A percentile compares a stretch with the other conserved stretches of the same genome.
These are phyloP conservation scores for Fusarium verticillioides DNA, from an alignment of 2,329 filamentous ascomycete species.

Conservation along the genomic window DNA sequence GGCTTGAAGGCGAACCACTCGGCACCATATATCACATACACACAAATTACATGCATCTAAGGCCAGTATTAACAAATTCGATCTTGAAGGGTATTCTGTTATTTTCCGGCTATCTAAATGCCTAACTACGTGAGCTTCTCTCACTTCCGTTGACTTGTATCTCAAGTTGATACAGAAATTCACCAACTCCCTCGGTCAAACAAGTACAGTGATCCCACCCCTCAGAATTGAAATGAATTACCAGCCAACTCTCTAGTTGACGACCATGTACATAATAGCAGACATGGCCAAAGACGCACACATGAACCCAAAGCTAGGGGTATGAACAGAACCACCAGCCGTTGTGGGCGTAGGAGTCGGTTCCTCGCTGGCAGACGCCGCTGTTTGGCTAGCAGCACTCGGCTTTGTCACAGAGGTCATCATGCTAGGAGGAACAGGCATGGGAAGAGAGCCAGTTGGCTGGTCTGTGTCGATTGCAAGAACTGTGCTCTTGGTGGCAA, in stretches of 20 bases:
- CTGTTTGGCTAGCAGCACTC: constrained; percentile 4
- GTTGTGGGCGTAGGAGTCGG: constrained; percentile 18
- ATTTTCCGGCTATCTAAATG: neutral
- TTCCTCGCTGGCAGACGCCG: constrained; percentile 2
- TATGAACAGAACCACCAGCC: constrained; percentile 26
- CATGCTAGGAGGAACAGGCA: constrained; percentile 24
- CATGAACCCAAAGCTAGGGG: constrained; percentile 26
- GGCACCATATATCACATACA: neutral
- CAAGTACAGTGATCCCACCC: constrained; percentile 7
- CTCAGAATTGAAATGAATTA: neutral
- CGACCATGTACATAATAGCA: constrained; percentile 28
- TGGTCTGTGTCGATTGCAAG: constrained; percentile 37
- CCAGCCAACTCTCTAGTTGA: constrained; percentile 18
- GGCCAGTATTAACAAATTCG: neutral
- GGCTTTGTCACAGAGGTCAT: constrained; percentile 24
- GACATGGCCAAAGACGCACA: constrained; percentile 33
- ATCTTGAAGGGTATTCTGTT: constrained; percentile 6
- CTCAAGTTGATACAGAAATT: constrained; percentile 13
- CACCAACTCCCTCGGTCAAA: constrained; percentile 3
- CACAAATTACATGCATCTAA: neutral
- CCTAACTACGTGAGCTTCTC: neutral
- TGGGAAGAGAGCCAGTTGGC: constrained; percentile 32
- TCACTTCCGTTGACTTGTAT: constrained; percentile 18
- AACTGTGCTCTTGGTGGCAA: constrained; percentile 34
- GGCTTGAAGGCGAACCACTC: neutral